Conservation (phyloP, 1,284 basidiomycete genomes). For the Sanghuangporus weigelae region DNA sequence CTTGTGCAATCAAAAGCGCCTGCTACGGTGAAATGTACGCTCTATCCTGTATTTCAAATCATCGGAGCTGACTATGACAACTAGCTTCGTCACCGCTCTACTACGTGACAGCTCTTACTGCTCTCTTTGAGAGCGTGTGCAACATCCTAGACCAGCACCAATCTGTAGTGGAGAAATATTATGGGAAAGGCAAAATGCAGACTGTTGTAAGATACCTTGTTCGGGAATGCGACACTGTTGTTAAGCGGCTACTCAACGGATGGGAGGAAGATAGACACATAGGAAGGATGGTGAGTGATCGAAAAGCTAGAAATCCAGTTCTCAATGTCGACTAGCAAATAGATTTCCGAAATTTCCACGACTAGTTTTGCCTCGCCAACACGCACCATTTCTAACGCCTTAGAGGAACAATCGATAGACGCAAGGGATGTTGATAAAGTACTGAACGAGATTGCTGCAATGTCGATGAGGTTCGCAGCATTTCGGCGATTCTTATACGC, state of each 20-base stretch:
- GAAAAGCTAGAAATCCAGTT: not conserved
- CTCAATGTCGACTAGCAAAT: not conserved
- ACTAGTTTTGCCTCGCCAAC: conserved; percentile 16
- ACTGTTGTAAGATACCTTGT: conserved; percentile 75
- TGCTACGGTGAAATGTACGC: conserved; percentile 73
- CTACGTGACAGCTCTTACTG: conserved; percentile 82
- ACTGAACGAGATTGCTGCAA: conserved; percentile 80
- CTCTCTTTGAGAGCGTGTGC: conserved; percentile 92
- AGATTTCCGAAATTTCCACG: conserved; percentile 29
- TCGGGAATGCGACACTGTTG: conserved; percentile 83
- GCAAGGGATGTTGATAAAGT: conserved; percentile 88
- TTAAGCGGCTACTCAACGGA: conserved; percentile 68
- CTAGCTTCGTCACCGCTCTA: conserved; percentile 85
- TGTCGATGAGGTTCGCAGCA: conserved; percentile 88
- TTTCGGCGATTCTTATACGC: conserved; percentile 86
- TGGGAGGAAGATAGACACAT: conserved; percentile 89
- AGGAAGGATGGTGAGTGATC: conserved; percentile 55
- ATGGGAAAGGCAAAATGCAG: conserved; percentile 83
- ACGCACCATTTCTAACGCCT: conserved; percentile 34
- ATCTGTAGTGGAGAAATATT: conserved; percentile 96
- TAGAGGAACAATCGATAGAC: conserved; percentile 71
- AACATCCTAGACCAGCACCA: conserved; percentile 97
- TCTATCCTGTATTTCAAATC: conserved; percentile 9
- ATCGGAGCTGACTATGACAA: conserved; percentile 10
- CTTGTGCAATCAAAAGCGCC: conserved; percentile 79